Evolutionary conservation across 192 early-diverging fungal genomes (phyloP).

Genomic region (Chytriomyces confervae): DNA sequence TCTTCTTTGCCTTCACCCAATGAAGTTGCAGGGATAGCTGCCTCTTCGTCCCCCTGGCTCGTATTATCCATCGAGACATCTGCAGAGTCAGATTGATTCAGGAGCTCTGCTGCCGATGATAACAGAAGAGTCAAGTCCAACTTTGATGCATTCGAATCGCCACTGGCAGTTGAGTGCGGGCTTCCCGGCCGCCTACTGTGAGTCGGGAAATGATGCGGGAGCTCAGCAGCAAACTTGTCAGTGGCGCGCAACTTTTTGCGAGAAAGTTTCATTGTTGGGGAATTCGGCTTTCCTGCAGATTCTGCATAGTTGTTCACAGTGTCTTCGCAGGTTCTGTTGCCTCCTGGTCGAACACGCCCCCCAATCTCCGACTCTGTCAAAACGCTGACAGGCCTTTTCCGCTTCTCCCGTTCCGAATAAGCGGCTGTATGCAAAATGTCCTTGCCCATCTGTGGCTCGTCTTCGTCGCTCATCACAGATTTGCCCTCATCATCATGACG

Average conservation of each 20-base stretch:
- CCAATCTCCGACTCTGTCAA: no score
- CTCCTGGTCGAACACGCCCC: no score
- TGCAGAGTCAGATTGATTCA: neutral
- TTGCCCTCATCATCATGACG: no score
- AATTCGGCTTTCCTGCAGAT: neutral
- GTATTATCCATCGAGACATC: neutral
- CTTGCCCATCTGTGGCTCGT: no score
- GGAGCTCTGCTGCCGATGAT: neutral
- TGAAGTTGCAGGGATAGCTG: neutral
- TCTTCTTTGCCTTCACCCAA: neutral
- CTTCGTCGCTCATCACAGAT: no score
- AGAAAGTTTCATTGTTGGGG: neutral
- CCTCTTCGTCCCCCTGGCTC: neutral
- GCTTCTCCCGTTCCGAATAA: no score
- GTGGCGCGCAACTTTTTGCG: neutral
- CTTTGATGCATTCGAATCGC: neutral
- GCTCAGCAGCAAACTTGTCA: neutral
- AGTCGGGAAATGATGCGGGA: neutral
- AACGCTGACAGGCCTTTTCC: no score
- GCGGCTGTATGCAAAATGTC: no score
- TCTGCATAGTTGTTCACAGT: neutral
- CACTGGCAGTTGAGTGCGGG: neutral
- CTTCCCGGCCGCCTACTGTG: neutral
- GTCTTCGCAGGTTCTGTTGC: neutral
- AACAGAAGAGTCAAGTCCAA: neutral